Base-by-base conservation (phyloP, 768 basidiomycete genomes). In the Hortiboletus campestris region DNA sequence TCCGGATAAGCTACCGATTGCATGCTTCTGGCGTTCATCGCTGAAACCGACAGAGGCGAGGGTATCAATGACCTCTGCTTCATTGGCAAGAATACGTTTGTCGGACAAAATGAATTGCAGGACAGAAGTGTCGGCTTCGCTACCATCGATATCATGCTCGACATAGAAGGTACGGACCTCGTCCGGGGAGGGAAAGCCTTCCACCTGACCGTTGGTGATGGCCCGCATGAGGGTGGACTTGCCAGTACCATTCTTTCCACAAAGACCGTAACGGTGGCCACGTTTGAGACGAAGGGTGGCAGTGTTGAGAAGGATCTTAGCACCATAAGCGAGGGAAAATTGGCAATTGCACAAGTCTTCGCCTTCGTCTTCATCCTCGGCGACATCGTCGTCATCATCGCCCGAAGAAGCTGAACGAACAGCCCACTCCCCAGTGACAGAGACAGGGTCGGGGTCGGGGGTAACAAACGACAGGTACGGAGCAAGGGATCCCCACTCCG, bases 311-410 rank as follows among this genome's bases (percentile, higher is more conserved):
- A 98, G 75, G 67, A 98, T 97, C 82, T 97, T 97, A 70, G 95
- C 95, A 88, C 95, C 95, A 72, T 98, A 98, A 49, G 95, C 95
- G 51, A 98, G 84, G 51, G 95, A 97, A 85, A 98, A 98, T 72
- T 96, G 93, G 81, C 94, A 96, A 82, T 97, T 94, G 82, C 94
- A 96, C 65, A 99, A 84, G 69, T 97, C 95, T 78, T 99, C 97
- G 65, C 95, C 95, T 76, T 95, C 94, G 74, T 98, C 95, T 71
- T 96, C 95, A 63, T 98, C 95, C 16, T 94, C 94, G 43, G 71
- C 74, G 48, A 79, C 86, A 17, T 83, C 84, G 0, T 74, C 82
- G 1, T 88, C 88, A 3, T 85, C 89, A 36, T 77, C 79, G 53
- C 82, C 88, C 58, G 91, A 87, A 55, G 85, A 81, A 34, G 94